Percentiles rank a stretch among this genome's conserved stretches.
Evolutionary conservation across 768 basidiomycete genomes (phyloP).

Genomic region (Lenzites betulinus): DNA sequence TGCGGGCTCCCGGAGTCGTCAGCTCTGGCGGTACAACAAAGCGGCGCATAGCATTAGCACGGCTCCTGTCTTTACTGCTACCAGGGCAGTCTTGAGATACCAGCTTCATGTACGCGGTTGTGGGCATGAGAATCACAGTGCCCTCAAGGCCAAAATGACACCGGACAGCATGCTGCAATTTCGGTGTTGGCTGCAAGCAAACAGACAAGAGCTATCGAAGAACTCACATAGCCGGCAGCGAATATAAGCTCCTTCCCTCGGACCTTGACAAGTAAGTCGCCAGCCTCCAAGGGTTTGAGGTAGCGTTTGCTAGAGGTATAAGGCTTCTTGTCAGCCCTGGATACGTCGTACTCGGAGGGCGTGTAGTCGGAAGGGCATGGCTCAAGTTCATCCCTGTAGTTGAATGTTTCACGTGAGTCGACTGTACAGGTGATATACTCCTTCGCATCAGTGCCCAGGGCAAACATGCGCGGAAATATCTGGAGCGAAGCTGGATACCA

Average conservation of each 20-base stretch:
- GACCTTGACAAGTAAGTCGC: neutral
- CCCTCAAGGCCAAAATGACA: neutral
- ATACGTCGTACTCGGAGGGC: neutral
- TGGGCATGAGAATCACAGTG: neutral
- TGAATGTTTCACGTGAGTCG: neutral
- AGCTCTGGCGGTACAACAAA: neutral
- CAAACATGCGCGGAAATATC: neutral
- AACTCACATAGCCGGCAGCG: neutral
- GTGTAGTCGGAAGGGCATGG: neutral
- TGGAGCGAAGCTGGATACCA: too few species aligned
- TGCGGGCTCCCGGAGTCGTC: neutral
- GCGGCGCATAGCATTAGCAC: neutral
- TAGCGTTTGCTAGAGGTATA: neutral
- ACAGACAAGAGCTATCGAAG: too few species aligned
- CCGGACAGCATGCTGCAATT: neutral
- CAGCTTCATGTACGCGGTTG: neutral
- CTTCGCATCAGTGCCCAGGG: neutral
- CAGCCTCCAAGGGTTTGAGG: neutral
- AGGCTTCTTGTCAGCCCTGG: neutral
- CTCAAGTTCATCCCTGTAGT: neutral
- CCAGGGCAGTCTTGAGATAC: neutral
- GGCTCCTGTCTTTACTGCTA: neutral
- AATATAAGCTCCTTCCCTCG: neutral
- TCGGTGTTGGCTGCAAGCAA: too few species aligned
- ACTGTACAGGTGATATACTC: neutral